A percentile compares a stretch with the other conserved stretches of the same genome.
These are phyloP conservation scores for Hamigera avellanea DNA, from an alignment of 495 filamentous ascomycete genomes.

Conservation along the genomic window DNA sequence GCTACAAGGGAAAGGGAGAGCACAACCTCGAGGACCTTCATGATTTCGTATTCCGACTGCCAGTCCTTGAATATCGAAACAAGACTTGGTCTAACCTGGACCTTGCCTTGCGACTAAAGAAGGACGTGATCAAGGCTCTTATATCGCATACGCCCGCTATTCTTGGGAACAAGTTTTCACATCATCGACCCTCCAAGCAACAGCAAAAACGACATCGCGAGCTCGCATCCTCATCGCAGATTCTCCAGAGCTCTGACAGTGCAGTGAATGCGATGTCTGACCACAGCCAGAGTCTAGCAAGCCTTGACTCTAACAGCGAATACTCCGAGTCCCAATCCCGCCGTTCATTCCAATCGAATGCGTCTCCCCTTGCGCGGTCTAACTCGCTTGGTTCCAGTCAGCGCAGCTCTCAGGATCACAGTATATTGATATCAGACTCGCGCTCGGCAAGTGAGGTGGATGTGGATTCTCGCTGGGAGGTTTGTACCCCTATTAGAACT, in stretches of 20 bases:
- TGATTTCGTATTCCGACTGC: conserved; percentile 92
- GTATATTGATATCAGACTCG: conserved; percentile 16
- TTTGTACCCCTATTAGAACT: conserved; percentile 5
- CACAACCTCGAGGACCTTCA: conserved; percentile 94
- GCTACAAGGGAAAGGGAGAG: conserved; percentile 91
- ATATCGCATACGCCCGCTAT: conserved; percentile 95
- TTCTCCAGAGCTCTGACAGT: conserved; percentile 42
- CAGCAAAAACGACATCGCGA: conserved; percentile 73
- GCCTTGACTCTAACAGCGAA: conserved; percentile 18
- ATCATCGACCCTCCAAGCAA: conserved; percentile 67
- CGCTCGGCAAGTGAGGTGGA: conserved; percentile 29
- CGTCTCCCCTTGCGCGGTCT: conserved; percentile 27
- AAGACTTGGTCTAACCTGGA: conserved; percentile 99
- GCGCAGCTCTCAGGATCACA: conserved; percentile 12
- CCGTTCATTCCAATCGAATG: conserved; percentile 24
- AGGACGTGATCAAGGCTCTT: conserved; percentile 83
- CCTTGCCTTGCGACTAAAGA: conserved; percentile 81
- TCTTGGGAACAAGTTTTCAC: conserved; percentile 90
- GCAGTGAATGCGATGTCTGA: conserved; percentile 15
- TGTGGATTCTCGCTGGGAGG: conserved; percentile 33
- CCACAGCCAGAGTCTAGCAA: conserved; percentile 17
- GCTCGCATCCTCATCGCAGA: conserved; percentile 45
- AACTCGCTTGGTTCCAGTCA: conserved; percentile 28
- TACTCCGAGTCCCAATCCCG: conserved; percentile 16
- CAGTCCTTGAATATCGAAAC: conserved; percentile 89